These are phyloP conservation scores for Amaranthus tricolor DNA, from an alignment of 179 eudicot species.

Conservation along the genomic window DNA sequence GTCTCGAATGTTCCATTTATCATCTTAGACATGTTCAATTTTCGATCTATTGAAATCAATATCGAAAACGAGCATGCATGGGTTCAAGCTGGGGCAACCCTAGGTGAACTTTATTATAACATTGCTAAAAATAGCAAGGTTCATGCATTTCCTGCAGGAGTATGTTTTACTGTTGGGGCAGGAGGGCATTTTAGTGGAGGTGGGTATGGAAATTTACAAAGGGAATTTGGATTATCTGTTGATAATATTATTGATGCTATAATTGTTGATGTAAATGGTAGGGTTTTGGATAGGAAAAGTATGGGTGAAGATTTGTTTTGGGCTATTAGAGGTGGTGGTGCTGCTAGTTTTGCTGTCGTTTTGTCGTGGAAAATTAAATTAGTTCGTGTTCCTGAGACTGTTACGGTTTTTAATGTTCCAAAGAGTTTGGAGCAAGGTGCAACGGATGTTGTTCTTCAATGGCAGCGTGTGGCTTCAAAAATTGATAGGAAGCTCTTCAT, in stretches of 20 bases:
- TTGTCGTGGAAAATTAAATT: constrained; percentile 32
- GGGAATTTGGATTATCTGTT: constrained; percentile 33
- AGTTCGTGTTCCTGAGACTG: constrained; percentile 30
- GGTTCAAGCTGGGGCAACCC: constrained; percentile 34
- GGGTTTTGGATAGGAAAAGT: constrained; percentile 8
- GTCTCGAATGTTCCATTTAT: constrained; percentile 22
- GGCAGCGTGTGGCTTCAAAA: constrained; percentile 31
- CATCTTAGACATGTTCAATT: constrained; percentile 30
- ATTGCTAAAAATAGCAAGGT: constrained; percentile 22
- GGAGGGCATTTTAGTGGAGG: constrained; percentile 39
- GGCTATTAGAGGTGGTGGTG: constrained; percentile 43
- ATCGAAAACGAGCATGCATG: constrained; percentile 19
- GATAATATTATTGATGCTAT: constrained; percentile 37
- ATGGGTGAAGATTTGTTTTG: constrained; percentile 38
- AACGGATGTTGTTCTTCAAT: constrained; percentile 25
- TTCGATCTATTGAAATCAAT: constrained; percentile 26
- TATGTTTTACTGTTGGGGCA: constrained; percentile 28
- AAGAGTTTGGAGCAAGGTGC: constrained; percentile 28
- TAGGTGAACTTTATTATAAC: constrained; percentile 34
- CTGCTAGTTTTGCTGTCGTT: constrained; percentile 34
- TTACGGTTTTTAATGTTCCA: constrained; percentile 27
- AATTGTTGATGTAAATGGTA: constrained; percentile 28
- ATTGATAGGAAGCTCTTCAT: constrained; percentile 27
- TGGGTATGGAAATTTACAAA: constrained; percentile 32
- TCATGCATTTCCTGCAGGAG: constrained; percentile 34